Conservation (phyloP, 345 rosid genomes). For the Firmiana major region DNA sequence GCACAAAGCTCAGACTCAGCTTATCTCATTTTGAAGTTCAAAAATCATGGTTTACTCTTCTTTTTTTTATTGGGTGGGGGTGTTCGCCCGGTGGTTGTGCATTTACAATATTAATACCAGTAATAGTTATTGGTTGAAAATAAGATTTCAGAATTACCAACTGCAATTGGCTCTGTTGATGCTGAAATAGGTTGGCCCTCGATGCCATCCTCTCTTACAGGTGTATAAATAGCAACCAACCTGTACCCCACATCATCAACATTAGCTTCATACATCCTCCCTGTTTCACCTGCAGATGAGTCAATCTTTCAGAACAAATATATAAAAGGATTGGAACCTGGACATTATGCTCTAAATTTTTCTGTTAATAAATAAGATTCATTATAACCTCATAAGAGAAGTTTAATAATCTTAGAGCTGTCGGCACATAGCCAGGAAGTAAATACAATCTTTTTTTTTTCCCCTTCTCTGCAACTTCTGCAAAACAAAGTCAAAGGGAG, state of each 20-base stretch:
- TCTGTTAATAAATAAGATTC: neutral
- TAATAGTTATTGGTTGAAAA: neutral
- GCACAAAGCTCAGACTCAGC: neutral
- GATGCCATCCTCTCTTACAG: slow-evolving; percentile 85
- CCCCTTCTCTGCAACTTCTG: neutral
- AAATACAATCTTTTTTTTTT: neutral
- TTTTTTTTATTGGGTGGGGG: too few species aligned
- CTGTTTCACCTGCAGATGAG: slow-evolving; percentile 76
- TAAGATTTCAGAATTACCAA: slow-evolving; percentile 50
- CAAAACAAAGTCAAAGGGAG: neutral
- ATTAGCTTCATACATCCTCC: slow-evolving; percentile 92
- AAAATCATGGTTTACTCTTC: neutral
- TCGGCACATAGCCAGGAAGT: neutral
- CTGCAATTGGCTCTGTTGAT: slow-evolving; percentile 90
- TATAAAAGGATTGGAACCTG: neutral
- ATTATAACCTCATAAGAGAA: neutral
- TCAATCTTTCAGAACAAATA: slow-evolving; percentile 12
- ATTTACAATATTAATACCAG: neutral
- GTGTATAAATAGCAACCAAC: slow-evolving; percentile 83
- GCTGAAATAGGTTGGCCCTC: too few species aligned
- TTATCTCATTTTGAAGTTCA: neutral
- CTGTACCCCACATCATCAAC: slow-evolving; percentile 99
- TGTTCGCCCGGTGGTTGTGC: too few species aligned
- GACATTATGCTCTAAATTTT: too few species aligned
- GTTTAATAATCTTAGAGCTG: neutral